Percentiles rank a stretch among this genome's conserved stretches.
These are phyloP conservation scores for Bassia scoparia DNA, from an alignment of 148 eudicot species.

Conservation along the genomic window DNA sequence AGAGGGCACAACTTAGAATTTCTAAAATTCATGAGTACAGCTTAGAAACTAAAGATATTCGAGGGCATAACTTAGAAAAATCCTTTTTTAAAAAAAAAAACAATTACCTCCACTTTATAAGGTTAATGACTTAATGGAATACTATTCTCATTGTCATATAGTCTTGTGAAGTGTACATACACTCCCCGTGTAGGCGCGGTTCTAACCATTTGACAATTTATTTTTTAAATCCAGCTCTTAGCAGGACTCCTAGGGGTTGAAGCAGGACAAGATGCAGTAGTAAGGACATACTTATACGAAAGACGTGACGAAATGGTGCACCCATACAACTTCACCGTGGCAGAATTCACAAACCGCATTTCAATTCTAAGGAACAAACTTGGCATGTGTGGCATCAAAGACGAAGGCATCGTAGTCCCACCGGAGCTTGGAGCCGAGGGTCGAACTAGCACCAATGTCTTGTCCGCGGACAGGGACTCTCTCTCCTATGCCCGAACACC, in stretches of 20 bases:
- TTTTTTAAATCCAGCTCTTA: constrained; percentile 54
- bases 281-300: constrained; percentile 55
- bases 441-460: constrained; percentile 38
- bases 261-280: constrained; percentile 76
- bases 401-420: constrained; percentile 69
- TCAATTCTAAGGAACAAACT: constrained; percentile 56
- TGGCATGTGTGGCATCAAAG: constrained; percentile 63
- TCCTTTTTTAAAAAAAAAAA: too few species aligned
- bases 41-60: too few species aligned
- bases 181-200: too few species aligned
- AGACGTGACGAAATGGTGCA: constrained; percentile 30
- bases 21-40: too few species aligned
- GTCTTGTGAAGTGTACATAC: too few species aligned
- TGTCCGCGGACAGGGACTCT: constrained; percentile 46
- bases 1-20: too few species aligned
- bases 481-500: constrained; percentile 60
- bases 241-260: constrained; percentile 76
- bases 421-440: constrained; percentile 56
- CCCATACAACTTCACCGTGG: constrained; percentile 67
- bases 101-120: too few species aligned
- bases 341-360: constrained; percentile 50
- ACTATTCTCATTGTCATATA: too few species aligned
- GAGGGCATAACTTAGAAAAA: too few species aligned
- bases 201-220: too few species aligned
- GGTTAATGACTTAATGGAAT: too few species aligned